A percentile compares a stretch with the other conserved stretches of the same genome.
Conservation (phyloP, 495 filamentous ascomycete genomes). For the Podospora didyma region DNA sequence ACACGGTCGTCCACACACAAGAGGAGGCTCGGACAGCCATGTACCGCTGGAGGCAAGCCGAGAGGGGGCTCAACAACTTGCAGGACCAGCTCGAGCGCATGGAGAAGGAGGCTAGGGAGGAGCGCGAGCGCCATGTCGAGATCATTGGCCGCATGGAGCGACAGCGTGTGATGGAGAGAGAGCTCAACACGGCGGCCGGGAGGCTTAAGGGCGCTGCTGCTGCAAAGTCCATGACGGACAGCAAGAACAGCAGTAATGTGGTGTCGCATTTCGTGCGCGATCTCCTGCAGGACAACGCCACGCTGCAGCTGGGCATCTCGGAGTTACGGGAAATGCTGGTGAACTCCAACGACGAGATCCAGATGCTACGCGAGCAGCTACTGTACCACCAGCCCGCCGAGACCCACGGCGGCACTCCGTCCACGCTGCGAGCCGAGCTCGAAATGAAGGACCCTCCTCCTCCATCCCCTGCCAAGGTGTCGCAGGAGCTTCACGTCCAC, state of each 20-base stretch:
- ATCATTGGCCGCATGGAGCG: slow-evolving; percentile 73
- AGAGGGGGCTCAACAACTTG: slow-evolving; percentile 65
- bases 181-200: slow-evolving; percentile 70
- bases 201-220: slow-evolving; percentile 76
- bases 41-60: slow-evolving; percentile 77
- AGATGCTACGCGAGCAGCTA: slow-evolving; percentile 80
- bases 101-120: slow-evolving; percentile 77
- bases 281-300: slow-evolving; percentile 91
- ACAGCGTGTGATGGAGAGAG: slow-evolving; percentile 70
- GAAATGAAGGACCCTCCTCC: slow-evolving; percentile 44
- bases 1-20: slow-evolving; percentile 56
- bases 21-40: slow-evolving; percentile 72
- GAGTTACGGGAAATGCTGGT: slow-evolving; percentile 89
- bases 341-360: slow-evolving; percentile 91
- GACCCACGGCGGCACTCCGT: slow-evolving; percentile 31
- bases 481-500: slow-evolving; percentile 82
- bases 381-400: slow-evolving; percentile 66
- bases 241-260: slow-evolving; percentile 49
- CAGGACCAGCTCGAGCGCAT: slow-evolving; percentile 87
- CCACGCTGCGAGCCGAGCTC: slow-evolving; percentile 68
- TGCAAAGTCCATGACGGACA: slow-evolving; percentile 53
- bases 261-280: slow-evolving; percentile 94
- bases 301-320: slow-evolving; percentile 81
- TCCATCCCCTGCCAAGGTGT: slow-evolving; percentile 31
- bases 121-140: slow-evolving; percentile 78